Base-by-base conservation (phyloP, 768 basidiomycete genomes). In the Albatrellus ellisii region DNA sequence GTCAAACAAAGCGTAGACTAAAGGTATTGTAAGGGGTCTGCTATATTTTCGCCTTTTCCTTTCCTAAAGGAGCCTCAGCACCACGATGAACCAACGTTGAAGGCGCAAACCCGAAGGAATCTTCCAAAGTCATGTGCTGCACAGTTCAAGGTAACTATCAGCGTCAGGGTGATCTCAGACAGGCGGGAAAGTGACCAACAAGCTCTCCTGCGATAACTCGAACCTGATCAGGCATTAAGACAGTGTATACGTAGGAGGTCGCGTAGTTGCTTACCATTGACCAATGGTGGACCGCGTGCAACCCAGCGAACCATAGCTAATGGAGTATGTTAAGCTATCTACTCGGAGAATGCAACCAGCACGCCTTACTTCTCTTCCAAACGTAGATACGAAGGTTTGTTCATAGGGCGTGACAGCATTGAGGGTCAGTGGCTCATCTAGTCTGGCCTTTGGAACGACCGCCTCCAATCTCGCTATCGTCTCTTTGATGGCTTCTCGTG, bases 281-380 rank as follows among this genome's bases (percentile, higher is more conserved):
- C 84, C 84, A 90, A 55, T 90, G 87, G 59, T 90, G 87, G 20
- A 90, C 79, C 32, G 86, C 86, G 54, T 90, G 87, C 25, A 90
- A 61, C 18, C 69, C 76, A n/a, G 76, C 73, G 57, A 90, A 90
- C 87, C 87, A 90, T 14, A 90, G 61, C 85, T 88, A 25, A 10
- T 36, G 26, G 32, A 60, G 15, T n/a, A 44, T 21, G 2, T 15
- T 32, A 25, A 24, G 20, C 14, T 18, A 24, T 26, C 5, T 17
- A n/a, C 17, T 17, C 24, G 12, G 33, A 14, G 28, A 26, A 17
- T 15, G 33, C 12, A 6, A 4, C 24, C 27, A 18, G 8, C 20
- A 36, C 32, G 18, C 17, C 62, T 51, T 51, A 84, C 86, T 66
- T 90, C 87, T 61, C 87, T 65, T 22, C 86, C 87, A 51, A 88